Percentiles rank a stretch among this genome's conserved stretches.
Conservation (phyloP, 257 asterid genomes). For the Plantago ovata region DNA sequence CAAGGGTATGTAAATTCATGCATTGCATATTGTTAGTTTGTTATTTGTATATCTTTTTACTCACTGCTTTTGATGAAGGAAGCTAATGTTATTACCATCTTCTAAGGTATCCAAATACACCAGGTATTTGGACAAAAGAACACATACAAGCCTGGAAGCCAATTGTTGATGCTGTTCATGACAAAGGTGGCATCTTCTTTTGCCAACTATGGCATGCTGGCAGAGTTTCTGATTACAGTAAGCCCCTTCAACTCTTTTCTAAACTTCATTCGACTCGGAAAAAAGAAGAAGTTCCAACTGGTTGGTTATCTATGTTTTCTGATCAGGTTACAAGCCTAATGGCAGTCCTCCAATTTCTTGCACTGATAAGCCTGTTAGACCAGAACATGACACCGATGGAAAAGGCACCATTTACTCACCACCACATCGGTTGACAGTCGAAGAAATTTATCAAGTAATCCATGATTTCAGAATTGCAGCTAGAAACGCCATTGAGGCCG, state of each 20-base stretch:
- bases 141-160: conserved; percentile 39
- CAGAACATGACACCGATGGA: conserved; percentile 37
- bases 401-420: conserved; percentile 25
- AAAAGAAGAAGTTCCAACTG: neutral
- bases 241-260: neutral
- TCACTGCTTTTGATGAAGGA: neutral
- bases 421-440: conserved; percentile 28
- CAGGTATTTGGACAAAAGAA: conserved; percentile 34
- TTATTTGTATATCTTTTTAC: neutral
- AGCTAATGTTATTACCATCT: no score
- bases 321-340: conserved; percentile 32
- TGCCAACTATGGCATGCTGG: conserved; percentile 34
- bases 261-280: no score
- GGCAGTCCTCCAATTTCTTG: conserved; percentile 39
- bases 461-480: conserved; percentile 42
- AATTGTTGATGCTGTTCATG: conserved; percentile 28
- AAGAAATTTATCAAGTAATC: conserved; percentile 36
- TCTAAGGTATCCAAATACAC: conserved; percentile 18
- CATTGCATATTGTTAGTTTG: conserved; percentile 41
- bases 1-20: conserved; percentile 4
- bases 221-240: conserved; percentile 17
- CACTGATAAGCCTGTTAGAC: conserved; percentile 25
- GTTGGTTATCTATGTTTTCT: neutral
- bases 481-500: conserved; percentile 42
- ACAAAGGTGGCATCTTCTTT: conserved; percentile 28